Percentiles rank a stretch among this genome's conserved stretches.
Conservation (phyloP, 768 basidiomycete species). For the Holtermannia corniformis region DNA sequence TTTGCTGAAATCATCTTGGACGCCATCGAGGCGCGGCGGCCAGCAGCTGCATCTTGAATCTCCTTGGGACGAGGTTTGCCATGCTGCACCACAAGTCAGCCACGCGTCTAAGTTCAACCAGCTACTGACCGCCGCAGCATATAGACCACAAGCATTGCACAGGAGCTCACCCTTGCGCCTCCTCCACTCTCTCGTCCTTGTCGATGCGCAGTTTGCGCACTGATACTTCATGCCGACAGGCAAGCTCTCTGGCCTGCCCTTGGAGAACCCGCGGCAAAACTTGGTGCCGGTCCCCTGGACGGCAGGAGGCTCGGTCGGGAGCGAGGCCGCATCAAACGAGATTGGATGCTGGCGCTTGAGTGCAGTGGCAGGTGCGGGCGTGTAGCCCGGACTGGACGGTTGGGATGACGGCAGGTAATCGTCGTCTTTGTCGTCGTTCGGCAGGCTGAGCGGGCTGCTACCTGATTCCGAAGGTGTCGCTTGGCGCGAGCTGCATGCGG, state of each 20-base stretch:
- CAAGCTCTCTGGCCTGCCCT: not conserved
- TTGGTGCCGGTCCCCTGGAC: not conserved
- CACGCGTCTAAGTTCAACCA: not conserved
- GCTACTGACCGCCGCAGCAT: not conserved
- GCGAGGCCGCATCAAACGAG: not conserved
- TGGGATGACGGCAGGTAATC: too few relatives aligned
- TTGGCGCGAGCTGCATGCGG: too few relatives aligned
- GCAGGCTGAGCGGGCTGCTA: too few relatives aligned
- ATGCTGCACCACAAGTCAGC: not conserved
- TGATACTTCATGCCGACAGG: not conserved
- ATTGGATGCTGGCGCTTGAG: not conserved
- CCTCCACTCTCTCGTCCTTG: not conserved
- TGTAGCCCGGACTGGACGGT: not conserved
- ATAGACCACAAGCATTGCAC: not conserved
- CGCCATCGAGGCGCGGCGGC: too few relatives aligned
- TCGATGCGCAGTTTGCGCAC: not conserved
- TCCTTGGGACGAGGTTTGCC: not conserved
- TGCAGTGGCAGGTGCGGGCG: not conserved
- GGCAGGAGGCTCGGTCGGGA: not conserved
- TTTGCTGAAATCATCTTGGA: too few relatives aligned
- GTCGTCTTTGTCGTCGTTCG: too few relatives aligned
- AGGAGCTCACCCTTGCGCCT: not conserved
- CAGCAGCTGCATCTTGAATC: not conserved
- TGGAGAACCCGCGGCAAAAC: not conserved
- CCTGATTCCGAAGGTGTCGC: too few relatives aligned